Conservation (phyloP, 2,329 filamentous ascomycete species). For the Colletotrichum brevisporum region DNA sequence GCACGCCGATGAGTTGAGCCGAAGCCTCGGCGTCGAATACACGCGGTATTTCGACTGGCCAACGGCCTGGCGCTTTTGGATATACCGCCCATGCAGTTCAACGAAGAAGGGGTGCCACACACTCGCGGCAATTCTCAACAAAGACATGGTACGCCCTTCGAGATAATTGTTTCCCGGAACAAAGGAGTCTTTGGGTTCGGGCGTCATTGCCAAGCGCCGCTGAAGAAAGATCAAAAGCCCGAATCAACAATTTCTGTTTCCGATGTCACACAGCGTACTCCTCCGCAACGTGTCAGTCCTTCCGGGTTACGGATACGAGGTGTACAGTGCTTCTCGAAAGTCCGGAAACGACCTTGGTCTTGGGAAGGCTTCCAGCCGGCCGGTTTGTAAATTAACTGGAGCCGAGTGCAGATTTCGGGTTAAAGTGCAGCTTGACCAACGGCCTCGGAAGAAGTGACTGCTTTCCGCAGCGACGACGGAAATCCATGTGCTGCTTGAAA, state of each 20-base stretch:
- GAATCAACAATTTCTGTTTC: not conserved
- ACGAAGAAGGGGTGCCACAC: not conserved
- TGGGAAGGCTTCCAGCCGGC: not conserved
- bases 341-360: not conserved
- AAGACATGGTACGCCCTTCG: slow-evolving; percentile 4
- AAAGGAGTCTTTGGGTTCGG: not conserved
- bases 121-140: slow-evolving; percentile 3
- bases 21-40: not conserved
- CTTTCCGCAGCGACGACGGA: not conserved
- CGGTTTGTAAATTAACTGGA: not conserved
- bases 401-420: too few relatives aligned
- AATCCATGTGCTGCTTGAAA: not conserved
- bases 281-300: not conserved
- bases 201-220: not conserved
- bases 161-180: not conserved
- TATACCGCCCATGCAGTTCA: not conserved
- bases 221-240: not conserved
- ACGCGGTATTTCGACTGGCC: not conserved
- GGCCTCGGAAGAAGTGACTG: too few relatives aligned
- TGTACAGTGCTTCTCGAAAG: not conserved
- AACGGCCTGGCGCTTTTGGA: not conserved
- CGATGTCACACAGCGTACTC: slow-evolving; percentile 1
- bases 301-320: not conserved
- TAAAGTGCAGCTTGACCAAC: too few relatives aligned
- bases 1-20: not conserved